Evolutionary conservation across 2,329 filamentous ascomycete species (phyloP), one percentile per base, ranked within the genome.

Genomic region (Aspergillus bombycis): DNA sequence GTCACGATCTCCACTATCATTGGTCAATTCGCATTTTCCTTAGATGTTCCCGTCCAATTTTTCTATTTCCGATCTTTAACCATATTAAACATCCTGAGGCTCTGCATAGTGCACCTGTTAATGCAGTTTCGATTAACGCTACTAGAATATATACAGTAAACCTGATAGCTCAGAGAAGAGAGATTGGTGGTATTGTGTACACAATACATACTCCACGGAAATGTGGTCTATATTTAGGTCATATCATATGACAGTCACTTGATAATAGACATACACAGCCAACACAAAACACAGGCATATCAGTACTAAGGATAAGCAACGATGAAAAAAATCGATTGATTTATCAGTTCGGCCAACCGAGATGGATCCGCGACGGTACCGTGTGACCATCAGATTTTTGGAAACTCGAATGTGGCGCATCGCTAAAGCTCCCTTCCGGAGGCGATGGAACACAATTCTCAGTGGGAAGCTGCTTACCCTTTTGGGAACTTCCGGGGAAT

Each of bases 371-470:
- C 57, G 45, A 59, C 26, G 58, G 58, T 46, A 28, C 60, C 62
- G 54, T 67, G 64, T 65, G 64, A 67, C 64, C 61, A 43, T 57
- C 63, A 55, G 54, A 62, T 23, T 62, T 64, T 63, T 62, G 19
- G 12, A 16, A 32, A 34, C 10, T 59, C 4, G 28, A 67, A 28
- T 26, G 55, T 57, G 30, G 41, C 59, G 36, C 43, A 23, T 41
- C 58, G 16, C 41, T 45, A 58, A n/a, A 3, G 14, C 58, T 57
- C 41, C 63, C 45, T 48, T 62, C 53, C 48, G 41, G 59, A 54
- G 57, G 50, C 21, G 57, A 57, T 53, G 50, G 55, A 53, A 46
- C 45, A 45, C 41, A 56, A 34, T 26, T 54, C 16, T 21, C 34
- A 1, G 56, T 36, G 48, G 43, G 38, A 16, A 62, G 60, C 60